These are phyloP conservation scores for Amanita brunnescens DNA, from an alignment of 768 basidiomycete species.

Conservation along the genomic window DNA sequence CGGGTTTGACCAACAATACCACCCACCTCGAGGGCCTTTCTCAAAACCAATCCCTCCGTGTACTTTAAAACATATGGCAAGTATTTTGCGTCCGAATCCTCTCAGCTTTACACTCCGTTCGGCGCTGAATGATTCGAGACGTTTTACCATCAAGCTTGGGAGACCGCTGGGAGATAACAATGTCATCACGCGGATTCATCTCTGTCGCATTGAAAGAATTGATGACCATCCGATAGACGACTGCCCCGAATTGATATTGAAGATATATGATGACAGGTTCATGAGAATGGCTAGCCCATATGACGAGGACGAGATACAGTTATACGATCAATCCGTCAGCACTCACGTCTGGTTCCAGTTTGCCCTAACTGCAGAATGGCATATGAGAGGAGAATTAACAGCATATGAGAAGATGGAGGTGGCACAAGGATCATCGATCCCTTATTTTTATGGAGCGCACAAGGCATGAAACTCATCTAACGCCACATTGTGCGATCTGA, in stretches of 20 bases:
- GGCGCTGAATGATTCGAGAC: conserved; percentile 7
- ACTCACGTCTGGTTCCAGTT: conserved; percentile 1
- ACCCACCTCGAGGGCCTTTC: conserved; percentile 5
- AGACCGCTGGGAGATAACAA: conserved; percentile 7
- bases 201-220: conserved; percentile 8
- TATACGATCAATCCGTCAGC: conserved; percentile 3
- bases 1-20: conserved; percentile 6
- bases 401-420: conserved; percentile 8
- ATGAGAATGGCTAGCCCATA: conserved; percentile 1
- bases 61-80: conserved; percentile 8
- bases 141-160: conserved; percentile 8
- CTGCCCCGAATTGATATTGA: conserved; percentile 5
- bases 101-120: conserved; percentile 4
- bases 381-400: conserved; percentile 8
- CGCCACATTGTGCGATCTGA: neutral
- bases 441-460: conserved; percentile 10
- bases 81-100: conserved; percentile 6
- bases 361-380: conserved; percentile 6
- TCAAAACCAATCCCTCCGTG: conserved; percentile 8
- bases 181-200: conserved; percentile 7
- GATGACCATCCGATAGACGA: conserved; percentile 7
- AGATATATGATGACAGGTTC: conserved; percentile 9
- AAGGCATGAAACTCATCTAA: conserved; percentile 1
- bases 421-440: conserved; percentile 9
- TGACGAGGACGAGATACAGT: conserved; percentile 2